Conservation (phyloP, 768 basidiomycete species). For the Jaapia argillacea region DNA sequence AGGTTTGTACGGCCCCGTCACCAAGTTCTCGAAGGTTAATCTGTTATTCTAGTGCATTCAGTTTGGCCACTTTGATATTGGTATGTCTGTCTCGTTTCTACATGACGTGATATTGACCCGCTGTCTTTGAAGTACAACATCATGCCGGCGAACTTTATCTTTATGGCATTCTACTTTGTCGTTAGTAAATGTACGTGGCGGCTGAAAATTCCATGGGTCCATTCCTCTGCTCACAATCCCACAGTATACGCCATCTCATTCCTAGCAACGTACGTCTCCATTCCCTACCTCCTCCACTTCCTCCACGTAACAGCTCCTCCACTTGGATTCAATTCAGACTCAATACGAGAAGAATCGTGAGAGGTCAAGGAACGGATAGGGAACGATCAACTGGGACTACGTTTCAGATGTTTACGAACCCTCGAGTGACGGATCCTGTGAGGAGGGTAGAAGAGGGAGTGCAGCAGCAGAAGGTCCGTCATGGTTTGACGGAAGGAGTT, state of each 20-base stretch:
- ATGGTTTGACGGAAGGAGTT: no score
- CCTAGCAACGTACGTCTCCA: conserved; percentile 47
- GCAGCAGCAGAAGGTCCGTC: no score
- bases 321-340: conserved; percentile 25
- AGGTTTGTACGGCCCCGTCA: conserved; percentile 28
- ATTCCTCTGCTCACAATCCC: conserved; percentile 1
- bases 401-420: conserved; percentile 16
- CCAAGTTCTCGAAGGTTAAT: not conserved
- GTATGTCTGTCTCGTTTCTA: conserved; percentile 24
- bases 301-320: conserved; percentile 8
- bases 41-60: conserved; percentile 24
- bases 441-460: no score
- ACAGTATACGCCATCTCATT: conserved; percentile 59
- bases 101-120: not conserved
- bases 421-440: no score
- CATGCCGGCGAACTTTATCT: conserved; percentile 45
- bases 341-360: conserved; percentile 46
- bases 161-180: conserved; percentile 51
- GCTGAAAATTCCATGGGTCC: not conserved
- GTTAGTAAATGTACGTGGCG: conserved; percentile 52
- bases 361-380: conserved; percentile 46
- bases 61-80: conserved; percentile 42
- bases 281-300: not conserved
- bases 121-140: conserved; percentile 38
- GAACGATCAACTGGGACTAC: conserved; percentile 15